A percentile compares a stretch with the other conserved stretches of the same genome.
phyloP scores from a whole-genome alignment of 1,284 basidiomycete genomes.

The Melampsora abietis-canadensis region DNA sequence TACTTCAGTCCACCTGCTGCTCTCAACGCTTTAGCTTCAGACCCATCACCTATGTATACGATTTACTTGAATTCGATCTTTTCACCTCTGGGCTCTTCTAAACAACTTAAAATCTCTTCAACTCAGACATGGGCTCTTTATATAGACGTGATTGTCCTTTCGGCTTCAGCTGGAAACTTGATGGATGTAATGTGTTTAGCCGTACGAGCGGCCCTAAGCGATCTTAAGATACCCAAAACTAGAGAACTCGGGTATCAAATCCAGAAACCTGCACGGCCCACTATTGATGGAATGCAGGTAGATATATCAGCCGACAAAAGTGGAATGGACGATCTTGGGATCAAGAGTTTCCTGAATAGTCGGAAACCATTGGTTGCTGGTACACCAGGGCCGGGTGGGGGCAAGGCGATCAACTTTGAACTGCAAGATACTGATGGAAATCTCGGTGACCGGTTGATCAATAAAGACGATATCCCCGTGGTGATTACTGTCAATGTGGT shows the following conservation, averaged over 20 bases:
- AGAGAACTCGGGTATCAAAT: slow-evolving; percentile 34
- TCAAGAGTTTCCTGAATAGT: neutral
- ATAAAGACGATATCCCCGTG: slow-evolving; percentile 23
- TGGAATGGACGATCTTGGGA: neutral
- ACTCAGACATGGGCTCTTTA: slow-evolving; percentile 32
- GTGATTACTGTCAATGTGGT: slow-evolving; percentile 36
- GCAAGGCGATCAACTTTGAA: slow-evolving; percentile 31
- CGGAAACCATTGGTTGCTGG: slow-evolving; percentile 7
- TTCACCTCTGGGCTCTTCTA: slow-evolving; percentile 23
- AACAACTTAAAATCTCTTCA: slow-evolving; percentile 38
- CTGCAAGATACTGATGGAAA: slow-evolving; percentile 37
- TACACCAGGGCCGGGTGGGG: neutral
- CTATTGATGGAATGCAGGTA: neutral
- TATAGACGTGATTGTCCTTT: slow-evolving; percentile 34
- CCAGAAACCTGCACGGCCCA: neutral
- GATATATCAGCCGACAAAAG: neutral
- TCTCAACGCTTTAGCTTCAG: slow-evolving; percentile 20
- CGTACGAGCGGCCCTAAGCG: slow-evolving; percentile 23
- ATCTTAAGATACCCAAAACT: slow-evolving; percentile 40
- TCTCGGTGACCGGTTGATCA: slow-evolving; percentile 33
- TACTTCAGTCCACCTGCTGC: slow-evolving; percentile 30
- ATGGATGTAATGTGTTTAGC: slow-evolving; percentile 43
- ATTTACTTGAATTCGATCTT: slow-evolving; percentile 39
- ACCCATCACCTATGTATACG: slow-evolving; percentile 30
- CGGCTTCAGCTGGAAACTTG: slow-evolving; percentile 33